Evolutionary conservation across 495 filamentous ascomycete species (phyloP).

Genomic region (Podospora anserina): DNA sequence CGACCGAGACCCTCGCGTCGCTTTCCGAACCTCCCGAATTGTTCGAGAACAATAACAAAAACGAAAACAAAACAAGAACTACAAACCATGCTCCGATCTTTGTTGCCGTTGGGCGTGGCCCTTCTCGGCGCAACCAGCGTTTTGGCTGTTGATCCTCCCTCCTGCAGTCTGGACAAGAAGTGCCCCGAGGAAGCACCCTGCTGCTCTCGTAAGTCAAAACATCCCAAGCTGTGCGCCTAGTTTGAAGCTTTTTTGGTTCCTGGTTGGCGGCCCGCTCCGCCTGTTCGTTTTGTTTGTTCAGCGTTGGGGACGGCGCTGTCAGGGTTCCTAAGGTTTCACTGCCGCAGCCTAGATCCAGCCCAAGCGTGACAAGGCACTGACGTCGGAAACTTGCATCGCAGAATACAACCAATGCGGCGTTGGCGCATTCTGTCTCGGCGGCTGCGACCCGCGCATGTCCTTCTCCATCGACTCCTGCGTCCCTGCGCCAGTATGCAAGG

Average conservation of each 20-base stretch:
- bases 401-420: slow-evolving; percentile 93
- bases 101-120: slow-evolving; percentile 40
- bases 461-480: slow-evolving; percentile 78
- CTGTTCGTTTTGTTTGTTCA: slow-evolving; percentile 4
- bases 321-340: slow-evolving; percentile 11
- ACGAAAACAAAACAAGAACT: neutral
- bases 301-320: neutral
- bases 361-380: slow-evolving; percentile 21
- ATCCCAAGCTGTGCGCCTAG: neutral
- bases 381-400: slow-evolving; percentile 38
- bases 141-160: slow-evolving; percentile 30
- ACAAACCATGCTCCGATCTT: slow-evolving; percentile 35
- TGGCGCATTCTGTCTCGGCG: slow-evolving; percentile 93
- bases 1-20: slow-evolving; percentile 5
- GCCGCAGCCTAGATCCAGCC: neutral
- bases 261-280: neutral
- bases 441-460: slow-evolving; percentile 85
- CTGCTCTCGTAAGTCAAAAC: slow-evolving; percentile 76
- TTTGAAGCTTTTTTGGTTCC: neutral
- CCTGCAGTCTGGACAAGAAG: slow-evolving; percentile 51
- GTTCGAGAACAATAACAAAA: neutral
- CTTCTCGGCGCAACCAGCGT: slow-evolving; percentile 42
- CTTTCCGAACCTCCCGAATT: neutral
- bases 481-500: slow-evolving; percentile 78
- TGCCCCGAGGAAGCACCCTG: slow-evolving; percentile 79